phyloP scores from a whole-genome alignment of 1,139 yeast genomes.

The Williopsis jadinii region DNA sequence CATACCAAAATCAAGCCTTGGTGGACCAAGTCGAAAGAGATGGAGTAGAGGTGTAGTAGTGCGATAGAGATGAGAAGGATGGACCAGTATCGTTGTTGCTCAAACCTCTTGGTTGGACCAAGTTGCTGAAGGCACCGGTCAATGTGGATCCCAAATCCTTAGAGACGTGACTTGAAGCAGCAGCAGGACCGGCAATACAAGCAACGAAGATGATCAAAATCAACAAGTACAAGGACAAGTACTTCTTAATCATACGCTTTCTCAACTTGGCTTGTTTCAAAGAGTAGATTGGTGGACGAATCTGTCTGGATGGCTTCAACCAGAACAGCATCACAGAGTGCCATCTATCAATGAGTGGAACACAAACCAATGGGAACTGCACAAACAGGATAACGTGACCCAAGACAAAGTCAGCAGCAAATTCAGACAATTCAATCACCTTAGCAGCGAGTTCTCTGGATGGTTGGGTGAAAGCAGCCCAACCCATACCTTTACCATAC shows the following conservation, averaged over 20 bases:
- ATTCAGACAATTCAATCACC: slow-evolving; percentile 88
- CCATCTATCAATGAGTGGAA: slow-evolving; percentile 95
- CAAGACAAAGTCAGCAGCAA: slow-evolving; percentile 91
- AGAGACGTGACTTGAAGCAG: slow-evolving; percentile 44
- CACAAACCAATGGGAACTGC: slow-evolving; percentile 78
- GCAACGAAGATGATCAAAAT: slow-evolving; percentile 66
- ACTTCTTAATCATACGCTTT: slow-evolving; percentile 97
- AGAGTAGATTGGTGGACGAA: slow-evolving; percentile 97
- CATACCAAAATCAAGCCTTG: slow-evolving; percentile 36
- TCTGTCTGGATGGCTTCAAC: slow-evolving; percentile 97
- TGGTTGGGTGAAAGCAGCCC: slow-evolving; percentile 96
- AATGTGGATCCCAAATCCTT: slow-evolving; percentile 27
- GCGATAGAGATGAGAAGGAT: slow-evolving; percentile 41
- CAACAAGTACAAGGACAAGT: slow-evolving; percentile 73
- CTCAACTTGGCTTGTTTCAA: slow-evolving; percentile 95
- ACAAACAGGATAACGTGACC: slow-evolving; percentile 85
- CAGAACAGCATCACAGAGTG: slow-evolving; percentile 98
- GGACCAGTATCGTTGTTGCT: slow-evolving; percentile 79
- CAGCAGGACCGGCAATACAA: slow-evolving; percentile 89
- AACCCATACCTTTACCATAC: slow-evolving; percentile 93
- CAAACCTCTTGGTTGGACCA: slow-evolving; percentile 84
- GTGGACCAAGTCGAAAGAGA: slow-evolving; percentile 55
- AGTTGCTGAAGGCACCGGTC: slow-evolving; percentile 54
- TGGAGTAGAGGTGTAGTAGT: slow-evolving; percentile 50
- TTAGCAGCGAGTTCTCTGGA: slow-evolving; percentile 93